Base-by-base conservation (phyloP, 2,329 filamentous ascomycete genomes). In the Penicillium glabrum region DNA sequence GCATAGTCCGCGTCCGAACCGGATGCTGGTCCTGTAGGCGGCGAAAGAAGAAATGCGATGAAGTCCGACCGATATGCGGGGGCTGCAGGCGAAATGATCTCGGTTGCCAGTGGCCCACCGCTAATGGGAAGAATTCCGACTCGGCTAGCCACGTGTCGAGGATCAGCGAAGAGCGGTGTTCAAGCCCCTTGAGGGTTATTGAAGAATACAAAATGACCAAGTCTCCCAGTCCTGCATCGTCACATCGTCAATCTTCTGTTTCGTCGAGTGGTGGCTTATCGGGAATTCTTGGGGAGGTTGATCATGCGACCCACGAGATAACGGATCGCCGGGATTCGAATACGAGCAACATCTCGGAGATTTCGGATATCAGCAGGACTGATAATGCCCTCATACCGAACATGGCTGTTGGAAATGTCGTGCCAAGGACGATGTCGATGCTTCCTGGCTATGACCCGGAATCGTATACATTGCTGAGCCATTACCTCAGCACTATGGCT, bases 401-500 rank as follows among this genome's bases (percentile, higher is more conserved):
- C 3, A 41, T 58, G 27, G 44, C 60, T 1, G 54, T 66, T 2
- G 65, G 61, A 7, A 59, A 62, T 51, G 54, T 67, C 3, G 53
- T 70, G 9, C 65, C 67, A 0, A 59, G 66, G 11, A 66, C 61
- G 16, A 48, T 71, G 39, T 71, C 69, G 3, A 65, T 71, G 65
- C 53, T 71, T 9, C 68, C 69, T 1, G 67, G 68, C 3, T 68
- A 69, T 35, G 63, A 68, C 27, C 56, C 62, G 0, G 69, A 71
- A 21, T 68, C 67, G 3, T 71, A 67, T 39, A 60, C 80, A 46
- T 70, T 81, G 5, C 69, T 81, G 10, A 76, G 74, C 53, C 79
- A 80, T 63, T 81, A 81, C 58, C 60, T 80, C 6, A 65, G 70
- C 1, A 76, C 75, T 1, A 81, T 78, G 0, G 75, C 77, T 16